These are phyloP conservation scores for Balansia obtecta DNA, from an alignment of 2,329 filamentous ascomycete species.

Conservation along the genomic window DNA sequence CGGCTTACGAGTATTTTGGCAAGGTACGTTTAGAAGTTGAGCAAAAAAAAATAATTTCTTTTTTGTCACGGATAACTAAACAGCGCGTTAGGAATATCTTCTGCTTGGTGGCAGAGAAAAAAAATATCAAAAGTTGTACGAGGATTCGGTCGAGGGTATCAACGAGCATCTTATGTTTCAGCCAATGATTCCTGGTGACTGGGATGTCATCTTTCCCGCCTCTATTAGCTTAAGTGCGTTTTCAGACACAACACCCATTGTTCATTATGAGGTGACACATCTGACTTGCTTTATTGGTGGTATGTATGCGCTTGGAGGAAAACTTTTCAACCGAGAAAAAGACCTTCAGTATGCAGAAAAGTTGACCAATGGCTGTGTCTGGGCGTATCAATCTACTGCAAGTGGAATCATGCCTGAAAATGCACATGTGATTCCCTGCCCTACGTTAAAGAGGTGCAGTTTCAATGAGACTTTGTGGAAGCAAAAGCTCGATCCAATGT, in stretches of 20 bases:
- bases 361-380: slow-evolving; percentile 41
- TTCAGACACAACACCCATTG: slow-evolving; percentile 24
- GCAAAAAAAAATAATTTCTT: background rate
- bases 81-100: slow-evolving; percentile 45
- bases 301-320: slow-evolving; percentile 50
- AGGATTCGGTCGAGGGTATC: slow-evolving; percentile 52
- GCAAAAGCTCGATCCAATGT: slow-evolving; percentile 33
- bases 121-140: slow-evolving; percentile 64
- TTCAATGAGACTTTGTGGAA: slow-evolving; percentile 40
- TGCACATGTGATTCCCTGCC: slow-evolving; percentile 33
- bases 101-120: slow-evolving; percentile 62
- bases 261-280: slow-evolving; percentile 50
- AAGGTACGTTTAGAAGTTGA: slow-evolving; percentile 28
- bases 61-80: background rate
- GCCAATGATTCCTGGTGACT: slow-evolving; percentile 56
- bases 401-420: slow-evolving; percentile 52
- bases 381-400: slow-evolving; percentile 40
- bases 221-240: slow-evolving; percentile 38
- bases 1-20: slow-evolving; percentile 59
- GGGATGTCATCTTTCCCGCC: slow-evolving; percentile 64
- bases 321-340: slow-evolving; percentile 34
- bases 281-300: slow-evolving; percentile 56
- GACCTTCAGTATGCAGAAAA: slow-evolving; percentile 34
- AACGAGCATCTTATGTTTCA: slow-evolving; percentile 66
- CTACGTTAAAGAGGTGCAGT: slow-evolving; percentile 30